Evolutionary conservation across 192 early-diverging fungal genomes (phyloP).

Genomic region (Coemansia sp.): DNA sequence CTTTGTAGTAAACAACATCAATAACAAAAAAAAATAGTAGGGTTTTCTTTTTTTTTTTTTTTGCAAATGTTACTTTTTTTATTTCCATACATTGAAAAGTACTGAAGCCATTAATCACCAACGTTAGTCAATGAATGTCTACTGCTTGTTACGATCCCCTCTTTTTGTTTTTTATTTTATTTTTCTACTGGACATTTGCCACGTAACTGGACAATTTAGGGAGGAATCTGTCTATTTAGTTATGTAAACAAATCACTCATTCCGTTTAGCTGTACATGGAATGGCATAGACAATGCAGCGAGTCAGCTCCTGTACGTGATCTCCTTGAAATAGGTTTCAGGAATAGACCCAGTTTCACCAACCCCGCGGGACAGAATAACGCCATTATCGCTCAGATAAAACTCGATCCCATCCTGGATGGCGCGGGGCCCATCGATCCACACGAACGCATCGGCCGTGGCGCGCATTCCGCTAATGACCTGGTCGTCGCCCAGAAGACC

Average conservation of each 20-base stretch:
- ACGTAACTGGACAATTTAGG: too few relatives aligned
- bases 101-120: too few relatives aligned
- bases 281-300: background rate
- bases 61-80: background rate
- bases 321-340: slow-evolving; percentile 66
- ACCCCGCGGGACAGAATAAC: slow-evolving; percentile 78
- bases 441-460: slow-evolving; percentile 68
- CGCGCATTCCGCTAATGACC: slow-evolving; percentile 81
- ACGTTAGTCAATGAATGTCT: too few relatives aligned
- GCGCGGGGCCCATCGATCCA: slow-evolving; percentile 76
- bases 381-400: slow-evolving; percentile 75
- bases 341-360: slow-evolving; percentile 60
- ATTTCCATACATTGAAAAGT: background rate
- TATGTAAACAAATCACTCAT: too few relatives aligned
- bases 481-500: slow-evolving; percentile 65
- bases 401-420: slow-evolving; percentile 71
- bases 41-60: background rate
- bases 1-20: background rate
- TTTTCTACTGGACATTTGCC: too few relatives aligned
- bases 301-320: slow-evolving; percentile 41
- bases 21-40: slow-evolving; percentile 9
- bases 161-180: too few relatives aligned
- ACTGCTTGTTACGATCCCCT: too few relatives aligned
- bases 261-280: too few relatives aligned
- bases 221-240: too few relatives aligned